phyloP scores from a whole-genome alignment of 2,329 filamentous ascomycete species.

The Fusarium sp. region DNA sequence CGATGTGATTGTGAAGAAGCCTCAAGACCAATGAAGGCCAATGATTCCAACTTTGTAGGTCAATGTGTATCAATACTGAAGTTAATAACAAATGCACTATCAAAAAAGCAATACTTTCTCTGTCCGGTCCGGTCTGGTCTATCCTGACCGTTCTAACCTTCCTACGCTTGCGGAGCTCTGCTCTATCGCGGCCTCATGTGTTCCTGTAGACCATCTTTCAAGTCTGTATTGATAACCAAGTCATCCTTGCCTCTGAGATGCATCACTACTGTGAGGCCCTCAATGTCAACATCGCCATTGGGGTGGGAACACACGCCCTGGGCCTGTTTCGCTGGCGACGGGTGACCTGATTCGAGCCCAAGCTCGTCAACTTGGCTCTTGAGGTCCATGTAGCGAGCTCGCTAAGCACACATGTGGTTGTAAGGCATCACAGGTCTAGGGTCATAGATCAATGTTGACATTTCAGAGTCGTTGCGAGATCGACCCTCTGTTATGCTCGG shows the following conservation, averaged over 20 bases:
- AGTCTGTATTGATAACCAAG: slow-evolving; percentile 60
- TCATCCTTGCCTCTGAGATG: slow-evolving; percentile 60
- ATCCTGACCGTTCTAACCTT: slow-evolving; percentile 1
- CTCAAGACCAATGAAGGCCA: not conserved
- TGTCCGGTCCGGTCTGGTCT: not conserved
- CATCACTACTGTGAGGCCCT: slow-evolving; percentile 60
- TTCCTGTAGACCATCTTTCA: slow-evolving; percentile 45
- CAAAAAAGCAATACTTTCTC: not conserved
- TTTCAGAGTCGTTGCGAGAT: slow-evolving; percentile 7
- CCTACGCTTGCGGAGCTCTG: not conserved
- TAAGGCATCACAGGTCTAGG: slow-evolving; percentile 48
- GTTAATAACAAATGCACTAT: not conserved
- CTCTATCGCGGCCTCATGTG: slow-evolving; percentile 9
- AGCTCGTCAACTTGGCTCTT: slow-evolving; percentile 52
- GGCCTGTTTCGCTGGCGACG: slow-evolving; percentile 9
- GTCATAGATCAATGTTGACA: slow-evolving; percentile 40
- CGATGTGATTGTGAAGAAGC: not conserved
- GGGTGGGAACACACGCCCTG: slow-evolving; percentile 35
- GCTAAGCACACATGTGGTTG: slow-evolving; percentile 54
- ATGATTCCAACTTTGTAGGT: not conserved
- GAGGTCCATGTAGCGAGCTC: slow-evolving; percentile 51
- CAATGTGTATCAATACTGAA: not conserved
- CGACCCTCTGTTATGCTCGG: slow-evolving; percentile 5
- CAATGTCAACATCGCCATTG: slow-evolving; percentile 52
- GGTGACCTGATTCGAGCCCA: slow-evolving; percentile 49